Base-by-base conservation (phyloP, 1,284 basidiomycete genomes). In the Pholiota adiposa region DNA sequence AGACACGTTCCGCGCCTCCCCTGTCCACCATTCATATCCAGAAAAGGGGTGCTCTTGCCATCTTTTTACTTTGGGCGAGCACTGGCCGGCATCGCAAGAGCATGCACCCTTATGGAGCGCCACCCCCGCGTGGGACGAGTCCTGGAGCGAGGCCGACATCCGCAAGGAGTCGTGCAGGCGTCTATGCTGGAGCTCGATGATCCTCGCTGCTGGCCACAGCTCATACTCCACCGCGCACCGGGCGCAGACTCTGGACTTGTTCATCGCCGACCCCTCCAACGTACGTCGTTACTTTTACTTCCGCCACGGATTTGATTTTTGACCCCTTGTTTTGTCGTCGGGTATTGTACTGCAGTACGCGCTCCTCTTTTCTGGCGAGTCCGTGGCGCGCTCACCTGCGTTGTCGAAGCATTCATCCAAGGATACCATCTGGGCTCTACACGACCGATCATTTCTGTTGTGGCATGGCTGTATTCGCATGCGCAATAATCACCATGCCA, bases 381-480 rank as follows among this genome's bases (percentile, higher is more conserved):
- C 81, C 14, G 70, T 86, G 23, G 70, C 73, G n/a, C 73, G 66
- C 50, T 79, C 70, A 4, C 74, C 73, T 12, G 62, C 67, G 34
- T 63, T 74, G 27, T 61, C 70, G 33, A 58, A 58, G 3, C 64
- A 77, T 51, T 76, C 80, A 2, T 77, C 80, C 5, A 88, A 88
- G 67, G 83, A 89, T 54, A 87, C 86, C 2, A 77, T 90, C 16
- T 92, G 88, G 89, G 88, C 87, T 16, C 73, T 92, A 50, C 85
- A 88, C 67, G 83, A 87, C 65, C 84, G 89, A 46, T 79, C 82
- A 4, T 86, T 87, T 74, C 73, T 92, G 16, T 74, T 92, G 31
- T 92, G 90, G 89, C 84, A 89, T 69, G 80, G 81, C 33, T 92
- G 90, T 67, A 75, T 87, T 46, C 82, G 81, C 43, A 84, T 88